Base-by-base conservation (phyloP, 148 eudicot genomes). In the Mesembryanthemum crystallinum region DNA sequence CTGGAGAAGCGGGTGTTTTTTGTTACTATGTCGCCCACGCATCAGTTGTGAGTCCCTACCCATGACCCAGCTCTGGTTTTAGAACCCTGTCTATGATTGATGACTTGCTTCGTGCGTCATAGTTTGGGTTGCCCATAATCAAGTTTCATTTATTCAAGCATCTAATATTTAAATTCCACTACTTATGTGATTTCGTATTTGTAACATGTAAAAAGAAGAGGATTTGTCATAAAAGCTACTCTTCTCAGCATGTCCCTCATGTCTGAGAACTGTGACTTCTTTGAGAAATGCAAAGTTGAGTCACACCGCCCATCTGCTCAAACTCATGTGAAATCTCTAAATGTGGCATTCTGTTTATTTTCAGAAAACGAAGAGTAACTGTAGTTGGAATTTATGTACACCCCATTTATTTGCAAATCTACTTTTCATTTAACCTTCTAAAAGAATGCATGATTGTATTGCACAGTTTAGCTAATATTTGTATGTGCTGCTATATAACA, bases 11-110 rank as follows among this genome's bases (percentile, higher is more conserved):
- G 75, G 59, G 90, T 88, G 35, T 95, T 95, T 78, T 95, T 92
- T 71, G 92, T 90, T 59, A 95, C 97, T 70, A 92, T 92, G 97
- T 95, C 98, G 20, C 97, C 98, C 35, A 92, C 97, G n/a, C 98
- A 95, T 83, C 84, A 80, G 43, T 74, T 73, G 98, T 95, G 74
- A 84, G 92, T 82, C 25, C 76, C 61, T 68, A 24, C 13, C 64
- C n/a, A 29, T n/a, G 25, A 35, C 45, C 30, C 5, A 51, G 4
- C 18, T 49, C n/a, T 21, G 29, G 0, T 17, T 25, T 37, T 27
- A 25, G 13, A 43, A 25, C 32, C 68, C 59, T 39, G 37, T 7
- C 33, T 69, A 14, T 54, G 15, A 9, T 42, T 12, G 6, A 11
- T 37, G 15, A 54, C 64, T 78, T 74, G 27, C 64, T 37, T 61